phyloP scores from a whole-genome alignment of 306 rosid species.

The Psophocarpus tetragonolobus region DNA sequence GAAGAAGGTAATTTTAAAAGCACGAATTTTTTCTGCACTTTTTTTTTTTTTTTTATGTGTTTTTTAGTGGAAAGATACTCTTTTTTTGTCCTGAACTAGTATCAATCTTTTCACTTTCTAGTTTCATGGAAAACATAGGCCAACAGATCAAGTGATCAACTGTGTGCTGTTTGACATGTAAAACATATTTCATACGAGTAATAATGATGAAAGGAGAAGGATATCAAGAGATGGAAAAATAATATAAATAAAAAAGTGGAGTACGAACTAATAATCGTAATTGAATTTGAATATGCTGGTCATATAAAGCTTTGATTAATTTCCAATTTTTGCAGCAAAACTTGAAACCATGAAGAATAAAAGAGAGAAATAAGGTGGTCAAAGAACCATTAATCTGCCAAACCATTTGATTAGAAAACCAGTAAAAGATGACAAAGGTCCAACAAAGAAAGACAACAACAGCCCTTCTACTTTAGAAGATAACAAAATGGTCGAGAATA shows the following conservation, averaged over 20 bases:
- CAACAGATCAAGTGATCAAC: not conserved
- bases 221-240: not conserved
- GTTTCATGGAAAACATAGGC: too few species aligned
- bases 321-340: constrained; percentile 21
- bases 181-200: constrained; percentile 12
- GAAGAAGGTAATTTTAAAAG: too few species aligned
- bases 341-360: not conserved
- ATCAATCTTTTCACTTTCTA: too few species aligned
- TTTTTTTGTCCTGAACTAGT: too few species aligned
- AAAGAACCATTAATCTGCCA: not conserved
- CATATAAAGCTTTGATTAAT: not conserved
- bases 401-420: constrained; percentile 13
- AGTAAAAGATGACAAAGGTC: constrained; percentile 22
- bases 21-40: too few species aligned
- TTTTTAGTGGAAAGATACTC: too few species aligned
- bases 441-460: constrained; percentile 17
- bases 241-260: not conserved
- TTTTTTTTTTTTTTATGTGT: too few species aligned
- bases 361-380: not conserved
- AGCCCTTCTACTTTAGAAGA: not conserved
- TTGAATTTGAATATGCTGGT: constrained; percentile 34
- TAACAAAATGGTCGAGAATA: constrained; percentile 4
- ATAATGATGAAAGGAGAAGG: not conserved
- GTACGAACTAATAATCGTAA: constrained; percentile 3
- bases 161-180: not conserved